A percentile compares a stretch with the other conserved stretches of the same genome.
phyloP scores from a whole-genome alignment of 1,284 basidiomycete species.

The Cystobasidium slooffiae region DNA sequence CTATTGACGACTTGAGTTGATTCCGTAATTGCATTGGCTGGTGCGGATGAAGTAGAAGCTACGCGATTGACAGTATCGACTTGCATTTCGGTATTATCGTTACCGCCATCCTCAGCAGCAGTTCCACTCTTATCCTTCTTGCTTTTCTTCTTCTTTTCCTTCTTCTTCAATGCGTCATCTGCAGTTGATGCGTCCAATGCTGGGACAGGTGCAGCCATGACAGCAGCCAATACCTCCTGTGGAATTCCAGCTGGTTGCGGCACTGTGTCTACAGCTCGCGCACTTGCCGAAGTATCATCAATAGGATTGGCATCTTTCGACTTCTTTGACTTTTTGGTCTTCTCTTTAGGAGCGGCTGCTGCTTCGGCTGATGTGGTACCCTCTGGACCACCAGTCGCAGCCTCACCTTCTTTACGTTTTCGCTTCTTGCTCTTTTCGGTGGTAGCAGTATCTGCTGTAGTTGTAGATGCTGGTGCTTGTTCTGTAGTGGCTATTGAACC shows the following conservation, averaged over 20 bases:
- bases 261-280: too few relatives aligned
- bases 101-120: not conserved
- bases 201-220: not conserved
- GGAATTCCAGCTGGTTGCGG: too few relatives aligned
- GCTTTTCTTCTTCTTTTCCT: slow-evolving; percentile 49
- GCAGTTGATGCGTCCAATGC: not conserved
- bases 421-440: slow-evolving; percentile 27
- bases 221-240: not conserved
- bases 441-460: not conserved
- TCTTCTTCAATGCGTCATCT: slow-evolving; percentile 36
- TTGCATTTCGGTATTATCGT: slow-evolving; percentile 1
- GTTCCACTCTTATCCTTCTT: slow-evolving; percentile 19
- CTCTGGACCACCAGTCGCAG: not conserved
- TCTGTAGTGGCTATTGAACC: not conserved
- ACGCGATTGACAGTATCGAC: not conserved
- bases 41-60: too few relatives aligned
- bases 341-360: not conserved
- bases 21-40: too few relatives aligned
- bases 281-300: not conserved
- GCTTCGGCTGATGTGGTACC: not conserved
- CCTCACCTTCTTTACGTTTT: slow-evolving; percentile 10
- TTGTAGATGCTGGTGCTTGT: not conserved
- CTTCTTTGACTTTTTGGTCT: slow-evolving; percentile 12
- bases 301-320: slow-evolving; percentile 1
- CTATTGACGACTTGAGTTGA: too few relatives aligned